Conservation (phyloP, 306 rosid species). For the Medicago ruthenica region DNA sequence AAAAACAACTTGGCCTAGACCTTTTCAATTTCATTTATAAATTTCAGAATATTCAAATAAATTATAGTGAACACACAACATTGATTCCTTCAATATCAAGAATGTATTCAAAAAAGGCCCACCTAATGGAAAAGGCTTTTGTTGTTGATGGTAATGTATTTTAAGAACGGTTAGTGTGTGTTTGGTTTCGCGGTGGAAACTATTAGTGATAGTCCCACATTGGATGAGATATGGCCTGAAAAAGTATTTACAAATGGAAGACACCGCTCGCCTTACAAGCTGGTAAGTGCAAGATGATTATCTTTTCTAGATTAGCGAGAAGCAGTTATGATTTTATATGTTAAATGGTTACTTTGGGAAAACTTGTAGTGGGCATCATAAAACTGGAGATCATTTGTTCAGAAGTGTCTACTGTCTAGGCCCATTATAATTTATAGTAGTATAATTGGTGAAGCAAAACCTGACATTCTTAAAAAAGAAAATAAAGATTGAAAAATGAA, state of each 20-base stretch:
- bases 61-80: conserved; percentile 14
- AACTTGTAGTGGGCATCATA: not conserved
- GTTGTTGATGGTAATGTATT: not conserved
- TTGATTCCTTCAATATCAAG: conserved; percentile 35
- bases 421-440: conserved; percentile 23
- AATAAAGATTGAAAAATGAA: conserved; percentile 1
- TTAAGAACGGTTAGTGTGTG: conserved; percentile 1
- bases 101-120: conserved; percentile 8
- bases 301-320: conserved; percentile 11
- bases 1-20: conserved; percentile 26
- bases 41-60: conserved; percentile 13
- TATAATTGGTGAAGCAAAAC: conserved; percentile 21
- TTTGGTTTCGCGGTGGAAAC: not conserved
- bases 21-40: conserved; percentile 6
- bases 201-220: not conserved
- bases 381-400: conserved; percentile 23
- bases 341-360: conserved; percentile 17
- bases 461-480: conserved; percentile 5
- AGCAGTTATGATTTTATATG: conserved; percentile 8
- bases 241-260: not conserved
- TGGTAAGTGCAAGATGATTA: conserved; percentile 21
- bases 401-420: not conserved
- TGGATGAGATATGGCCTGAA: not conserved
- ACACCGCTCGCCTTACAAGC: not conserved
- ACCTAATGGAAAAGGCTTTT: not conserved